Evolutionary conservation across 306 rosid genomes (phyloP).

Genomic region (Begonia loranthoides): DNA sequence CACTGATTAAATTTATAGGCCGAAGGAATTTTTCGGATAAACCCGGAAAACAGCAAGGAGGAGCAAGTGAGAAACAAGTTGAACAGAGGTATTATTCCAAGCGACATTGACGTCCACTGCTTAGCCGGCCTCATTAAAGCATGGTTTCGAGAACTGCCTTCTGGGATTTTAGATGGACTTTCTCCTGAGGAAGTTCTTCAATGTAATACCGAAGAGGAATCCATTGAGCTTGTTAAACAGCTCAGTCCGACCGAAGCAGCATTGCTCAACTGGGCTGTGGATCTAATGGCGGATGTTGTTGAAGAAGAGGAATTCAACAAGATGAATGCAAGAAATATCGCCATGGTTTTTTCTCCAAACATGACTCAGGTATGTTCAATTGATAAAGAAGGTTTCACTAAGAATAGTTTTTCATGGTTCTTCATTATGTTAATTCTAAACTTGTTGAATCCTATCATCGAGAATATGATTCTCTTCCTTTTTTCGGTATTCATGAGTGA

Average conservation of each 20-base stretch:
- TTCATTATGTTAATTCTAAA: too few relatives aligned
- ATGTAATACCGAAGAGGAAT: constrained; percentile 81
- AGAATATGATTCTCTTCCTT: too few relatives aligned
- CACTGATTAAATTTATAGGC: constrained; percentile 30
- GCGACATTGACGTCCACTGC: constrained; percentile 83
- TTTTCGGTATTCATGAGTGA: too few relatives aligned
- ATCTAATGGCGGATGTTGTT: constrained; percentile 97
- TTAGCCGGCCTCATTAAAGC: constrained; percentile 88
- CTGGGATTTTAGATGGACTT: constrained; percentile 87
- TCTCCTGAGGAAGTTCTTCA: constrained; percentile 90
- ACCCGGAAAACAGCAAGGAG: constrained; percentile 80
- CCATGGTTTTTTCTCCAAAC: constrained; percentile 97
- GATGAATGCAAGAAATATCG: constrained; percentile 90
- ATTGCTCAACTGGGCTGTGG: constrained; percentile 75
- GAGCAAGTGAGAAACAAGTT: constrained; percentile 73
- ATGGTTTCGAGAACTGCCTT: constrained; percentile 97
- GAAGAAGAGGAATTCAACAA: constrained; percentile 78
- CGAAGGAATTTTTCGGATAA: constrained; percentile 85
- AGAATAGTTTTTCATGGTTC: too few relatives aligned
- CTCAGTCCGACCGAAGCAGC: constrained; percentile 67
- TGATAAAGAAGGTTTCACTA: too few relatives aligned
- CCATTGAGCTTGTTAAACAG: constrained; percentile 64
- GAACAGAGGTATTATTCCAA: constrained; percentile 75
- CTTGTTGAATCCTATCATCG: too few relatives aligned
- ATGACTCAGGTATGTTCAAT: constrained; percentile 67